Evolutionary conservation across 805 yeast species (phyloP).

Genomic region (Saccharomyces jurei): DNA sequence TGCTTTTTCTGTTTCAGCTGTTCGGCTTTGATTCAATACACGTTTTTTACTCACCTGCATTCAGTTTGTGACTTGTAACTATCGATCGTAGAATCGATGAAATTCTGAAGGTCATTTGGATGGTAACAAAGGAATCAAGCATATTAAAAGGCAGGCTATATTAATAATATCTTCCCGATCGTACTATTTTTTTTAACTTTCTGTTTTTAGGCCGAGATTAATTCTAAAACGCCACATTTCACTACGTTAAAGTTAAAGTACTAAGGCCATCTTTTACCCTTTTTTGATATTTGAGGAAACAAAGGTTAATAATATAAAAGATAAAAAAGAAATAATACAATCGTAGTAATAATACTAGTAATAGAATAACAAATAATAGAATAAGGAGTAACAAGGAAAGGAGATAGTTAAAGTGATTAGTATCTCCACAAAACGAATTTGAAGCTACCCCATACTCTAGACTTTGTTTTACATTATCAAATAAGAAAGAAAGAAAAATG

Average conservation of each 20-base stretch:
- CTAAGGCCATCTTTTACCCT: background rate
- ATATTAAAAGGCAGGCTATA: background rate
- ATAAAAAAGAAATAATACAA: background rate
- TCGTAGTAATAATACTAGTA: background rate
- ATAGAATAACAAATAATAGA: background rate
- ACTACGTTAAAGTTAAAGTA: background rate
- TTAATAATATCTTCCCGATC: background rate
- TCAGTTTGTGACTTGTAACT: background rate
- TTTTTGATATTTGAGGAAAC: background rate
- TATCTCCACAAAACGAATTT: background rate
- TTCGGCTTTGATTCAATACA: background rate
- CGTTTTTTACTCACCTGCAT: background rate
- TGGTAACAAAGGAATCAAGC: background rate
- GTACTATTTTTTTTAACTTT: background rate
- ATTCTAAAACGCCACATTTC: background rate
- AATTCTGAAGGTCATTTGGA: background rate
- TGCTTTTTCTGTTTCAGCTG: background rate
- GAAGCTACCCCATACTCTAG: background rate
- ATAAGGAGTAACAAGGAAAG: background rate
- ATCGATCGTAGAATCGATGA: background rate
- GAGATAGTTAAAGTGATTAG: background rate
- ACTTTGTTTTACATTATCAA: slow-evolving; percentile 9
- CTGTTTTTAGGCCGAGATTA: background rate
- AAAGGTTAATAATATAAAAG: background rate
- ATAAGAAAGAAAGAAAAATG: slow-evolving; percentile 7